A percentile compares a stretch with the other conserved stretches of the same genome.
Evolutionary conservation across 768 basidiomycete species (phyloP).

Genomic region (Auriscalpium vulgare): DNA sequence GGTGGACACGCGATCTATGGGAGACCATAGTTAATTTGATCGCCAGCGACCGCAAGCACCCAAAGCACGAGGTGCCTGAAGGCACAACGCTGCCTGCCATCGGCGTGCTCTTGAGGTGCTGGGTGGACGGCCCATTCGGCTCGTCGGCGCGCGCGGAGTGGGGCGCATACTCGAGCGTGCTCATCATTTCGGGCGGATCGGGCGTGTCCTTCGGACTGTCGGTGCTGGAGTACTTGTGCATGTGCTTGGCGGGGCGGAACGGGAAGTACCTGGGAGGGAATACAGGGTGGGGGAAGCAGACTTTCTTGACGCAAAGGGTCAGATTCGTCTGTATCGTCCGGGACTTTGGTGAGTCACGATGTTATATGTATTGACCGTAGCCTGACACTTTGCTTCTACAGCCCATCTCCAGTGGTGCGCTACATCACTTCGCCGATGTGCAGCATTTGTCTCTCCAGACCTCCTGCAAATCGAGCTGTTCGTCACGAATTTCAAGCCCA

Average conservation of each 20-base stretch:
- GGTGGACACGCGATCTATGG: conserved; percentile 65
- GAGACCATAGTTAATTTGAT: conserved; percentile 36
- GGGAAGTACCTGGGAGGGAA: conserved; percentile 40
- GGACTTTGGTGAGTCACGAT: conserved; percentile 53
- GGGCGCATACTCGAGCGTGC: conserved; percentile 47
- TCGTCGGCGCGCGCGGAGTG: conserved; percentile 52
- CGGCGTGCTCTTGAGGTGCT: conserved; percentile 48
- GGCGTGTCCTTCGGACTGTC: conserved; percentile 69
- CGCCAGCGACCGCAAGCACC: conserved; percentile 21
- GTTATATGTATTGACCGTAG: not conserved
- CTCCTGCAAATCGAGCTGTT: conserved; percentile 63
- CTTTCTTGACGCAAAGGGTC: conserved; percentile 42
- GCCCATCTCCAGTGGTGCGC: conserved; percentile 78
- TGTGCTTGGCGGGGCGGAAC: conserved; percentile 49
- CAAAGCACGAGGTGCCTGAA: conserved; percentile 24
- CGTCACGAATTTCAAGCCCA: conserved; percentile 51
- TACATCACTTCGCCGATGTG: conserved; percentile 52
- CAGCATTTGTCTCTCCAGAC: conserved; percentile 39
- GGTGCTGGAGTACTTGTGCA: conserved; percentile 55
- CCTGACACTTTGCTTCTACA: conserved; percentile 18
- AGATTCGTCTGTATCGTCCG: conserved; percentile 73
- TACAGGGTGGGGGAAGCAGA: conserved; percentile 33
- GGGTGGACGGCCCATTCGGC: conserved; percentile 65
- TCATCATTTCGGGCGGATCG: conserved; percentile 65
- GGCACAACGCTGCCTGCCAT: conserved; percentile 27